Evolutionary conservation across 805 yeast genomes (phyloP).

Genomic region (Yamadazyma phyllophila): DNA sequence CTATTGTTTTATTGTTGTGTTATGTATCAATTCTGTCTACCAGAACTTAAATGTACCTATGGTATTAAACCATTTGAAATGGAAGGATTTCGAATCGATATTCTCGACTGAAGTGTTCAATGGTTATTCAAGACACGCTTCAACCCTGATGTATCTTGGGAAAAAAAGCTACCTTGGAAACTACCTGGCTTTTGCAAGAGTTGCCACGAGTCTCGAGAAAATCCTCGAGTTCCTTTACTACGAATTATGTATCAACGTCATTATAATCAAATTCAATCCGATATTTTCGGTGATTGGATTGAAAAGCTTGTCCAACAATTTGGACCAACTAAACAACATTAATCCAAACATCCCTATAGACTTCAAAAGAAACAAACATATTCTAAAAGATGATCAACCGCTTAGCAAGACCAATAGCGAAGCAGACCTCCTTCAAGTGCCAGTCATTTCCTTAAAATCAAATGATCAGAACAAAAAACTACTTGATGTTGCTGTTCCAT

Average conservation of each 20-base stretch:
- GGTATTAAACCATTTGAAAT: constrained; percentile 6
- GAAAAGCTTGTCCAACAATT: constrained; percentile 13
- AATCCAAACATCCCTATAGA: constrained; percentile 14
- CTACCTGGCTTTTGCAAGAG: not conserved
- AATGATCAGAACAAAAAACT: not conserved
- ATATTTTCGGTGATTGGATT: constrained; percentile 13
- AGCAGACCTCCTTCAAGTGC: not conserved
- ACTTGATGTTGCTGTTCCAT: constrained; percentile 10
- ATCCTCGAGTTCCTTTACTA: constrained; percentile 8
- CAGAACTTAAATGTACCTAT: constrained; percentile 1
- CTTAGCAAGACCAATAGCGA: constrained; percentile 1
- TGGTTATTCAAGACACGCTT: not conserved
- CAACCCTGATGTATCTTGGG: not conserved
- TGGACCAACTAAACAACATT: constrained; percentile 14
- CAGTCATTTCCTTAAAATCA: constrained; percentile 12
- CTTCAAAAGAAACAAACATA: constrained; percentile 11
- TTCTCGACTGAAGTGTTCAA: constrained; percentile 9
- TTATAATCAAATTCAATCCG: constrained; percentile 13
- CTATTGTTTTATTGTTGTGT: constrained; percentile 7
- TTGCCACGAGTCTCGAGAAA: not conserved
- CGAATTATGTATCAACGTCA: constrained; percentile 14
- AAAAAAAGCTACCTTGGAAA: no score
- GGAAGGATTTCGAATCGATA: constrained; percentile 8
- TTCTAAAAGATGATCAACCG: constrained; percentile 3
- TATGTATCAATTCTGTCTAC: constrained; percentile 1